A percentile compares a stretch with the other conserved stretches of the same genome.
Evolutionary conservation across 345 rosid species (phyloP).

Genomic region (Eucalyptus tenuipes): DNA sequence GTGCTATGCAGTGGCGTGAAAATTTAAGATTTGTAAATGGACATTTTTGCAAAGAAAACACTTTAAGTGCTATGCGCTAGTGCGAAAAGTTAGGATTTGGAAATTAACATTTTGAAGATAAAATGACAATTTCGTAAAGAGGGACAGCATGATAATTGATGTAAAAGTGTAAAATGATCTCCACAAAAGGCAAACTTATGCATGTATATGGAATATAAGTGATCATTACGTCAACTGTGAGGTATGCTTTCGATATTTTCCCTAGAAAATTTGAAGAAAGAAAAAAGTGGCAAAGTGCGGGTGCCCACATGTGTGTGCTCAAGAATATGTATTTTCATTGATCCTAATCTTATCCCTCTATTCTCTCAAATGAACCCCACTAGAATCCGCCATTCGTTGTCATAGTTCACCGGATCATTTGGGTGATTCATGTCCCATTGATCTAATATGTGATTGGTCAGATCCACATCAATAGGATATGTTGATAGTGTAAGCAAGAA

Average conservation of each 20-base stretch:
- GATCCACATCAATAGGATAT: neutral
- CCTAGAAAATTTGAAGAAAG: neutral
- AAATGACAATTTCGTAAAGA: neutral
- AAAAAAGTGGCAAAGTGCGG: neutral
- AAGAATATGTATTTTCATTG: neutral
- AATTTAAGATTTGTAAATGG: too few species aligned
- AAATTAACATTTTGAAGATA: neutral
- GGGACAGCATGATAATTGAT: neutral
- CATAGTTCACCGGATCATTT: neutral
- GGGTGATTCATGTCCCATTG: neutral
- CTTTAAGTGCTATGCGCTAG: too few species aligned
- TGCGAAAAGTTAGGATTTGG: too few species aligned
- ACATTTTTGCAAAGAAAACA: too few species aligned
- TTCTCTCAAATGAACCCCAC: neutral
- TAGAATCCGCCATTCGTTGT: neutral
- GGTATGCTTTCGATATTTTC: neutral
- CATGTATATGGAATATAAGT: neutral
- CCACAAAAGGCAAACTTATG: neutral
- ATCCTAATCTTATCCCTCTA: neutral
- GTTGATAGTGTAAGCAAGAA: neutral
- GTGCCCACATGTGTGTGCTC: neutral
- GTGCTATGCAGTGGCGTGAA: neutral
- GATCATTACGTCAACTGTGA: neutral
- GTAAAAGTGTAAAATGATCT: neutral
- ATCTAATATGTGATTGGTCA: neutral